Conservation (phyloP, 73 alveolate species). For the Tetrahymena elliotti region DNA sequence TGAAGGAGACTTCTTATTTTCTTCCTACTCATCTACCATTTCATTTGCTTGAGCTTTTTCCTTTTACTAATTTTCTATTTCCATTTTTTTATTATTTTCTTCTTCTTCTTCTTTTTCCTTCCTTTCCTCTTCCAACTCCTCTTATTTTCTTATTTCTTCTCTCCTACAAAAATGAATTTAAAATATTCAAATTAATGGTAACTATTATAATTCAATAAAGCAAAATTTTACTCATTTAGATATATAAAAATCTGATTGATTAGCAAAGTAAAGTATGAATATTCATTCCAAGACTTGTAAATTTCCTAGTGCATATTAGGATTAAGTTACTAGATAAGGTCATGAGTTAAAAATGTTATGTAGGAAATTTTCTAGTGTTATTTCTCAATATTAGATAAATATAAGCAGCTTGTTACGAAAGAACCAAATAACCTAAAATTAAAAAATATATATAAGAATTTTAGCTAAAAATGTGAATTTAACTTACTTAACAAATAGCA, state of each 20-base stretch:
- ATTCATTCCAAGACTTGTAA: background rate
- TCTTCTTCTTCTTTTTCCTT: background rate
- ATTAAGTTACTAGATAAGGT: background rate
- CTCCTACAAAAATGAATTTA: background rate
- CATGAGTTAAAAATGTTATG: background rate
- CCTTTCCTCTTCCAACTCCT: background rate
- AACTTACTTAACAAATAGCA: background rate
- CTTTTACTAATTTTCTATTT: background rate
- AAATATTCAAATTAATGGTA: too few relatives aligned
- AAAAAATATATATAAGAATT: background rate
- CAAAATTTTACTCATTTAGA: background rate
- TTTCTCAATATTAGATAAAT: background rate
- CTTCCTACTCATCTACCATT: background rate
- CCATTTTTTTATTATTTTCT: background rate
- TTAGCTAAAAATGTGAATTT: background rate
- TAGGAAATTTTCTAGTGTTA: background rate
- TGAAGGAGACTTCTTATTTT: background rate
- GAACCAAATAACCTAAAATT: background rate
- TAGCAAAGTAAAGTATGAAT: background rate
- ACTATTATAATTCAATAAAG: too few relatives aligned
- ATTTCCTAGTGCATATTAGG: background rate
- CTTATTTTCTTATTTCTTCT: background rate
- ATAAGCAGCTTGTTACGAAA: background rate
- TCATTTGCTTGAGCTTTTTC: background rate
- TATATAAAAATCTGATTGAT: background rate